These are phyloP conservation scores for Corylus heterophylla DNA, from an alignment of 306 rosid genomes.

Conservation along the genomic window DNA sequence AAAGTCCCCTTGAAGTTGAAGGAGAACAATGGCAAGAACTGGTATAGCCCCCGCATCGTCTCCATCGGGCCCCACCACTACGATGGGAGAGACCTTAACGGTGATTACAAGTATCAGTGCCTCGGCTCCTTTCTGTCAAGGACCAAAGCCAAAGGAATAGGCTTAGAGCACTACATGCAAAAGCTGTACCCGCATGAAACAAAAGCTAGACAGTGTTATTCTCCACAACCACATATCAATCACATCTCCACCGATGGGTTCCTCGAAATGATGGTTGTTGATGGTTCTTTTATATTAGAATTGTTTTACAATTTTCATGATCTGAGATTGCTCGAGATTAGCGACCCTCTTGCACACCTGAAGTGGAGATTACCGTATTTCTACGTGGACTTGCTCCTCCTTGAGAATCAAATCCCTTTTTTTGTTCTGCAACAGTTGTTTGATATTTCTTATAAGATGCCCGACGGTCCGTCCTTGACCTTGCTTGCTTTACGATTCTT, in stretches of 20 bases:
- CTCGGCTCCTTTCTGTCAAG: not conserved
- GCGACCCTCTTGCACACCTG: too few relatives aligned
- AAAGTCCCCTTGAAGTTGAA: not conserved
- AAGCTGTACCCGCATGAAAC: not conserved
- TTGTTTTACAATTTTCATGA: not conserved
- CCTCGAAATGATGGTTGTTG: not conserved
- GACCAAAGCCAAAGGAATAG: too few relatives aligned
- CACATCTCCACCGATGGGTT: not conserved
- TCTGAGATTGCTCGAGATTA: too few relatives aligned
- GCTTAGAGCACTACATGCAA: not conserved
- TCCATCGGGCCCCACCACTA: not conserved
- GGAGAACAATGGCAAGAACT: not conserved
- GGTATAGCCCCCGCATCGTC: not conserved
- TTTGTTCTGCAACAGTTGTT: not conserved
- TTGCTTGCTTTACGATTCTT: not conserved
- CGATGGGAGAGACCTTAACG: too few relatives aligned
- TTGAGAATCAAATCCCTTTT: not conserved
- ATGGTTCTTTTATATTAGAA: not conserved
- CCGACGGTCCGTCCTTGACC: not conserved
- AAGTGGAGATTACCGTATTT: too few relatives aligned
- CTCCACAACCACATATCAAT: constrained; percentile 21
- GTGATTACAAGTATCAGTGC: not conserved
- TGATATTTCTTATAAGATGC: not conserved
- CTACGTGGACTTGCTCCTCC: not conserved
- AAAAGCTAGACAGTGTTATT: constrained; percentile 12